Evolutionary conservation across 768 basidiomycete genomes (phyloP), one percentile per base, ranked within the genome.

Genomic region (Rickenella mellea): DNA sequence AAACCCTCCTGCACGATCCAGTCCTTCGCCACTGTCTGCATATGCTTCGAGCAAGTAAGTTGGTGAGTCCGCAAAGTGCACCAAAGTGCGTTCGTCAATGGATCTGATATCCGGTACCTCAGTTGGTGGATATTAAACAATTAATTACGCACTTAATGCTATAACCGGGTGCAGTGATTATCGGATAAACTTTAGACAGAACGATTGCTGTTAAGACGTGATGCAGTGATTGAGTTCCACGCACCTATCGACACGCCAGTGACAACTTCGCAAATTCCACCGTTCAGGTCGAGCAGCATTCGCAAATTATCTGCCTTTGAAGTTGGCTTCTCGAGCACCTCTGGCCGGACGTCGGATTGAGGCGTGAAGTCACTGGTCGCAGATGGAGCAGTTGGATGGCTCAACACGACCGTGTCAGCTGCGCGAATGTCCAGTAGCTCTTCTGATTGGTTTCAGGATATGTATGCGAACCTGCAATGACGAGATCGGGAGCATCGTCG

Each of bases 391-490:
- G 75, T 68, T 1, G 74, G 70, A 51, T 84, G 85, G 4, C 81
- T 83, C 30, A 99, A 66, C n/a, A 98, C 91, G 11, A 99, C 80
- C 0, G 96, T 98, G 58, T 99, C 96, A 48, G 94, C 96, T 91
- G 57, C 31, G 1, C 30, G 25, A 17, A 39, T 24, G 28, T 19
- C 30, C 11, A 29, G 14, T 32, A 32, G 21, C n/a, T 12, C 19
- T 12, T 20, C 27, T 8, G 17, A 3, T 5, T 7, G 27, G 39
- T n/a, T 21, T 17, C 7, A 17, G 19, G 33, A 48, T 17, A 33
- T 21, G 11, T 0, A 17, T 6, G 40, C 67, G 44, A 39, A 81
- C 85, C 83, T 26, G 73, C 76, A 44, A 89, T 87, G 25, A 91
- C 86, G 11, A 91, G 68, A 60, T 88, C 85, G 0, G 86, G 82